Percentiles rank a stretch among this genome's conserved stretches.
Conservation (phyloP, 2,329 filamentous ascomycete species). For the Colletotrichum lindemuthianum region DNA sequence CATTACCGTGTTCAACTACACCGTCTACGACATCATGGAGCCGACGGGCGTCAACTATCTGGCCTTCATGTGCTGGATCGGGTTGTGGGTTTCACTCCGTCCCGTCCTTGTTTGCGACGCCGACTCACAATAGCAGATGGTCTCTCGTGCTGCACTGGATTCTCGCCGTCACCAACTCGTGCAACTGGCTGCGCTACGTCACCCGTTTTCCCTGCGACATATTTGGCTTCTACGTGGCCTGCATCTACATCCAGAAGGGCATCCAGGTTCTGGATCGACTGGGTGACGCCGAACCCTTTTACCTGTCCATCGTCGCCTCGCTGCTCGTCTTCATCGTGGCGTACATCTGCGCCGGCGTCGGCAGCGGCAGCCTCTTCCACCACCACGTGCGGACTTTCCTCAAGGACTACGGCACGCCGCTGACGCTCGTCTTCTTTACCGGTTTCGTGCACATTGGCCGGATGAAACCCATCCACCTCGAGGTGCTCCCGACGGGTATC, state of each 20-base stretch:
- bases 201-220: slow-evolving; percentile 94
- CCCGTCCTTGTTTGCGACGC: not conserved
- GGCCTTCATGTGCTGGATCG: slow-evolving; percentile 92
- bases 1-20: slow-evolving; percentile 95
- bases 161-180: slow-evolving; percentile 84
- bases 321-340: slow-evolving; percentile 82
- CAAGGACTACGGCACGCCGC: slow-evolving; percentile 88
- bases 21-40: slow-evolving; percentile 87
- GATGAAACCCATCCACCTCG: slow-evolving; percentile 76
- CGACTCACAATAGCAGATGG: slow-evolving; percentile 65
- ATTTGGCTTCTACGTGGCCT: slow-evolving; percentile 93
- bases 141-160: slow-evolving; percentile 86
- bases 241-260: slow-evolving; percentile 91
- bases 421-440: slow-evolving; percentile 87
- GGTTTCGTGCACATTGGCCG: slow-evolving; percentile 88
- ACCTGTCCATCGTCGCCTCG: slow-evolving; percentile 80
- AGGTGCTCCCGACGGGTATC: slow-evolving; percentile 77
- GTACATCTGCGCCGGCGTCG: slow-evolving; percentile 78
- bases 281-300: slow-evolving; percentile 74
- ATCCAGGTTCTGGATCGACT: slow-evolving; percentile 85
- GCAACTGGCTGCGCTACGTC: slow-evolving; percentile 88
- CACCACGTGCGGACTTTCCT: slow-evolving; percentile 83
- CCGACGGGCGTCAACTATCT: slow-evolving; percentile 84
- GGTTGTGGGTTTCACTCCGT: slow-evolving; percentile 63
- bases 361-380: slow-evolving; percentile 76